These are phyloP conservation scores for Chytriomyces sp. DNA, from an alignment of 192 early-diverging fungal species.

Conservation along the genomic window DNA sequence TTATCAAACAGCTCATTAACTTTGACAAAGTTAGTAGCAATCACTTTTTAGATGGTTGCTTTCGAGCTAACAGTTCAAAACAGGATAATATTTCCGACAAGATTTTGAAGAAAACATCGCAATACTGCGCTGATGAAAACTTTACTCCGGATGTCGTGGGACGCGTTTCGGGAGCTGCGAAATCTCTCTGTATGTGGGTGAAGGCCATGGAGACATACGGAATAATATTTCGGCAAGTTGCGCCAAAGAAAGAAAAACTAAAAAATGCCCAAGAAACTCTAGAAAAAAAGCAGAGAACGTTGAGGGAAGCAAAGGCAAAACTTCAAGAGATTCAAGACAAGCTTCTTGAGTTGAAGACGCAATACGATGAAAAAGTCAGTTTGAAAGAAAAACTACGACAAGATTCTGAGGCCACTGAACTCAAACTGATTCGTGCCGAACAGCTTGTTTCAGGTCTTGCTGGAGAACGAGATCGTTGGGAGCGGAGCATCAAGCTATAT, in stretches of 20 bases:
- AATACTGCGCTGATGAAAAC: conserved; percentile 60
- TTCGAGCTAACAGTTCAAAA: too few species aligned
- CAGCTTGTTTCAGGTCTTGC: conserved; percentile 61
- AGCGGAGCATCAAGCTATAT: conserved; percentile 56
- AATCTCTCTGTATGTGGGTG: conserved; percentile 67
- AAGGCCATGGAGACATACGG: conserved; percentile 64
- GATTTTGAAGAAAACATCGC: conserved; percentile 55
- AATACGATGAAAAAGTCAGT: conserved; percentile 61
- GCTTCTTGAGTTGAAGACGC: conserved; percentile 58
- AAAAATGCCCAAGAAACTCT: conserved; percentile 57
- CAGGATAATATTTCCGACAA: conserved; percentile 63
- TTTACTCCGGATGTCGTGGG: conserved; percentile 64
- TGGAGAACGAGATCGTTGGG: conserved; percentile 63
- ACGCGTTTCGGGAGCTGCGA: conserved; percentile 59
- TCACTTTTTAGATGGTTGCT: too few species aligned
- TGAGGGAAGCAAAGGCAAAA: conserved; percentile 59
- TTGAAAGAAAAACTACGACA: conserved; percentile 61
- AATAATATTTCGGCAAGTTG: conserved; percentile 60
- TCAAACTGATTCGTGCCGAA: conserved; percentile 56
- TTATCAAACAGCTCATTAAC: conserved; percentile 63
- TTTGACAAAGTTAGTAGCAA: conserved; percentile 51
- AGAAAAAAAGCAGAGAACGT: conserved; percentile 60
- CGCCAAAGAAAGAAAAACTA: conserved; percentile 62
- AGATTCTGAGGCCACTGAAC: conserved; percentile 59
- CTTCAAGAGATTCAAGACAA: conserved; percentile 68